Conservation (phyloP, 805 yeast species). For the Candida boidinii region DNA sequence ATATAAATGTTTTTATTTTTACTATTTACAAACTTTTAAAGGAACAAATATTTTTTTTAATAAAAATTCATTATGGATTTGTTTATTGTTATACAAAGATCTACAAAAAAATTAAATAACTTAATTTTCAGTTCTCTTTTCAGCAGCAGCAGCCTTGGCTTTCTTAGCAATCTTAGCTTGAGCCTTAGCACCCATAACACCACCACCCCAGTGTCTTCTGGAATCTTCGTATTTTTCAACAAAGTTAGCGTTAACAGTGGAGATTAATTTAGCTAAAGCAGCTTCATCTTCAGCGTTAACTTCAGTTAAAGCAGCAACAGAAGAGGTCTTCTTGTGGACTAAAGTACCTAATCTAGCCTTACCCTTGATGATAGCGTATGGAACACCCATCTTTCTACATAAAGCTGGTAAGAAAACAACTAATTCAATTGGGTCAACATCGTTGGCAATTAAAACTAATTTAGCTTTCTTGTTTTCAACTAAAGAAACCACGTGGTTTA, state of each 20-base stretch:
- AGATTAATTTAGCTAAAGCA: conserved; percentile 81
- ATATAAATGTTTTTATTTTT: no score
- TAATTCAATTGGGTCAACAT: conserved; percentile 96
- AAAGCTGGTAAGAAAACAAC: conserved; percentile 94
- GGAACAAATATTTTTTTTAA: no score
- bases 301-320: conserved; percentile 93
- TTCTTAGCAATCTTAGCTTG: conserved; percentile 72
- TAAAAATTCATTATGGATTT: no score
- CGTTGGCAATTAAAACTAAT: conserved; percentile 92
- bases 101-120: neutral
- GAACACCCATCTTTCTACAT: conserved; percentile 97
- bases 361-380: conserved; percentile 95
- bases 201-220: conserved; percentile 99
- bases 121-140: no score
- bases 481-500: conserved; percentile 93
- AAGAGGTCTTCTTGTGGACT: conserved; percentile 92
- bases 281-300: conserved; percentile 89
- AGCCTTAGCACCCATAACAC: conserved; percentile 90
- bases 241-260: conserved; percentile 88
- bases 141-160: conserved; percentile 41
- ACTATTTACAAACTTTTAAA: no score
- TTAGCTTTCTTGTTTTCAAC: conserved; percentile 96
- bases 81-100: no score
- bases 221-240: conserved; percentile 84
- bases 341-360: conserved; percentile 95